Evolutionary conservation across 345 rosid species (phyloP).

Genomic region (Eucalyptus dawsonii): DNA sequence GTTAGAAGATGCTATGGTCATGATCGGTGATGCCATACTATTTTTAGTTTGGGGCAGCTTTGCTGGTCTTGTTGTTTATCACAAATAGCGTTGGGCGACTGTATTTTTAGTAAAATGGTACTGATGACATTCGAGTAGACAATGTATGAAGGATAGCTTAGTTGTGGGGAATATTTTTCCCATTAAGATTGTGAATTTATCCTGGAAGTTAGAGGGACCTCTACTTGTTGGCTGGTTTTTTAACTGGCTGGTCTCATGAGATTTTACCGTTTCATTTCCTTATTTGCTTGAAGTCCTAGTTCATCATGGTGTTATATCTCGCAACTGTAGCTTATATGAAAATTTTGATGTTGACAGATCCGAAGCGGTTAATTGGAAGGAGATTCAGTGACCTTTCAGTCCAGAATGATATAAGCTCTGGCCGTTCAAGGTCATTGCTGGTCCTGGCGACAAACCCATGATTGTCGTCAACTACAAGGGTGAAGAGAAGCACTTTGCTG

Average conservation of each 20-base stretch:
- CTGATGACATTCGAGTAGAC: neutral
- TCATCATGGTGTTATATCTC: neutral
- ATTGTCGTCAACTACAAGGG: neutral
- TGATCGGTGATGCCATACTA: no score
- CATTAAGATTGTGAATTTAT: no score
- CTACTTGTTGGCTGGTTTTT: neutral
- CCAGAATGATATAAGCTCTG: neutral
- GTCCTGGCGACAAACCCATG: neutral
- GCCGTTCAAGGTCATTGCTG: neutral
- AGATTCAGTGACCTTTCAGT: neutral
- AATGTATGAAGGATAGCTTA: neutral
- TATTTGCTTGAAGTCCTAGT: neutral
- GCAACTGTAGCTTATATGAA: neutral
- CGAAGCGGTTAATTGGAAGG: neutral
- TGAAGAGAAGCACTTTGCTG: neutral
- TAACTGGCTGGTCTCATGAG: neutral
- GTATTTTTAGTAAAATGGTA: neutral
- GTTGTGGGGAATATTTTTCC: no score
- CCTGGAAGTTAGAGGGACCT: no score
- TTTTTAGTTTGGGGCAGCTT: neutral
- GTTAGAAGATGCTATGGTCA: neutral
- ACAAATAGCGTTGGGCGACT: neutral
- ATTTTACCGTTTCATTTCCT: neutral
- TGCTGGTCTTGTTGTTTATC: neutral
- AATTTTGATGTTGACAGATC: neutral